A percentile compares a stretch with the other conserved stretches of the same genome.
phyloP scores from a whole-genome alignment of 1,284 basidiomycete genomes.

The Earliella scabrosa region DNA sequence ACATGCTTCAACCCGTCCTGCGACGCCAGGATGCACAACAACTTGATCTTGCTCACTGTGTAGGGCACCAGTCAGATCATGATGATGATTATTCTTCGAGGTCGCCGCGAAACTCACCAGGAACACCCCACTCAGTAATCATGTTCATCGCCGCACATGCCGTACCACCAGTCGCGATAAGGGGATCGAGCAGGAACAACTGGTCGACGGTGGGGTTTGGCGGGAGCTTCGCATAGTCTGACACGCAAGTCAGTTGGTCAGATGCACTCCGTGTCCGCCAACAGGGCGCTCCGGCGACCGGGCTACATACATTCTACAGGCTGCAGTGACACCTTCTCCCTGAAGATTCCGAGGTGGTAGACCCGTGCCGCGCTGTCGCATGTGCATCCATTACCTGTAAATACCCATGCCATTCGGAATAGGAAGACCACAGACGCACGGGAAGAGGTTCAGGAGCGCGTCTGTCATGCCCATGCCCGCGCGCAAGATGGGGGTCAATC shows the following conservation, averaged over 20 bases:
- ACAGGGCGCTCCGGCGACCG: background rate
- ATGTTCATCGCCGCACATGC: slow-evolving; percentile 85
- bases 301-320: slow-evolving; percentile 86
- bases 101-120: slow-evolving; percentile 46
- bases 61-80: background rate
- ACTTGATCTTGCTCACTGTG: slow-evolving; percentile 75
- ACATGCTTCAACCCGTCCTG: slow-evolving; percentile 77
- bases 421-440: slow-evolving; percentile 47
- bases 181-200: slow-evolving; percentile 87
- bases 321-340: slow-evolving; percentile 89
- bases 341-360: slow-evolving; percentile 89
- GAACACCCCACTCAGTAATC: slow-evolving; percentile 87
- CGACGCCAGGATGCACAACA: slow-evolving; percentile 85
- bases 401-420: background rate
- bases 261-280: too few relatives aligned
- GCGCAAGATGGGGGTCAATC: slow-evolving; percentile 88
- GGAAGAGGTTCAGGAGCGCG: slow-evolving; percentile 80
- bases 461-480: slow-evolving; percentile 96
- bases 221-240: slow-evolving; percentile 94
- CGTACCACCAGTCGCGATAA: slow-evolving; percentile 96
- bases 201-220: slow-evolving; percentile 76
- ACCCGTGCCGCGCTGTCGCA: slow-evolving; percentile 71
- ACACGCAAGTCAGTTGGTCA: background rate
- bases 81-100: background rate
- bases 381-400: background rate